Base-by-base conservation (phyloP, 2,329 filamentous ascomycete genomes). In the Aspergillus transmontanensis region DNA sequence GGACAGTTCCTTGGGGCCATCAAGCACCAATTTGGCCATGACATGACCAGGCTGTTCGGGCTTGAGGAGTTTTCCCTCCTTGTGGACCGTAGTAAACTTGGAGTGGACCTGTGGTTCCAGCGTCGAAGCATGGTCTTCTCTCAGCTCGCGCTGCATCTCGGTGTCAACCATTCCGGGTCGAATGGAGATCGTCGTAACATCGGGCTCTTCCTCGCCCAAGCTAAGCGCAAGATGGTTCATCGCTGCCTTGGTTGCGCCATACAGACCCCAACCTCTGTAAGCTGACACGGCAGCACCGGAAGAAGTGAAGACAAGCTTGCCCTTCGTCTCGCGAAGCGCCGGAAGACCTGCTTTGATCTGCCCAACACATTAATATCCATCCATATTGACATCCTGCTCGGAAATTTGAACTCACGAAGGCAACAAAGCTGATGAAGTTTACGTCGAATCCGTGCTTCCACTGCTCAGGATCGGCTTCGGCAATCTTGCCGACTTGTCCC, bases 11-110 rank as follows among this genome's bases (percentile, higher is more conserved):
- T 80, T 86, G 4, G 86, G 83, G 6, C 88, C 91, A 54, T 85
- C 82, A 19, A 92, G 76, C 0, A 89, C 89, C 66, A 98, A 82
- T 71, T 87, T 90, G 3, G 93, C 94, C 78, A 98, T 94, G 14
- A 97, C 92, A 77, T 89, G 82, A 0, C 93, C 94, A 0, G 94
- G 92, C 78, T 93, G 90, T 71, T 97, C 92, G 0, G 94, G 92
- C 78, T 85, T 88, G 66, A 97, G 81, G 57, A 98, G 79, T 57
- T 85, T 86, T 16, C 93, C 93, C 6, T 86, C 84, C 67, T 88
- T 85, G 74, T 93, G 90, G 19, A 91, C 84, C 1, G 86, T 82
- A 14, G 87, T 82, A 71, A 98, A 98, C 70, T 86, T 88, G 21
- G 81, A 77, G 28, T 82, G 82, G 68, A 89, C 85, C 58, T 83